Percentiles rank a stretch among this genome's conserved stretches.
phyloP scores from a whole-genome alignment of 257 asterid species.

The Fraxinus quadrangulata region DNA sequence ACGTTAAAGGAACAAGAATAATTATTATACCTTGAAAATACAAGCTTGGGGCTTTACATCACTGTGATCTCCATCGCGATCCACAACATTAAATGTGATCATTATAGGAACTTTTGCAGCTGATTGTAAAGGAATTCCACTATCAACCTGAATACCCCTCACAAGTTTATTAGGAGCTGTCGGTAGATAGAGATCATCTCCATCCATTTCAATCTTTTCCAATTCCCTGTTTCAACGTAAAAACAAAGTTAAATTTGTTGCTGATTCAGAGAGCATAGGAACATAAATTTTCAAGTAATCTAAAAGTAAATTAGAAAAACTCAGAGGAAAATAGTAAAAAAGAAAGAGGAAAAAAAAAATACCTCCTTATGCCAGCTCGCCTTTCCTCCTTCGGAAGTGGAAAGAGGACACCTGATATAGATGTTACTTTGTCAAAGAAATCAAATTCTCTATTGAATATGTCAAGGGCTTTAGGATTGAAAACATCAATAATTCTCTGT shows the following conservation, averaged over 20 bases:
- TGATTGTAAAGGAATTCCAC: constrained; percentile 97
- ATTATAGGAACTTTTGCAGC: constrained; percentile 99
- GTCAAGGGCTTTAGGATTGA: constrained; percentile 73
- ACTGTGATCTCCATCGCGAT: constrained; percentile 74
- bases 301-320: constrained; percentile 25
- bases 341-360: constrained; percentile 22
- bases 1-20: constrained; percentile 5
- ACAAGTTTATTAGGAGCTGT: constrained; percentile 89
- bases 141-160: constrained; percentile 85
- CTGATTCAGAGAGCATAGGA: background rate
- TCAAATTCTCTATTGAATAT: constrained; percentile 84
- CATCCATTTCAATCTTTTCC: constrained; percentile 83
- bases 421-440: constrained; percentile 98
- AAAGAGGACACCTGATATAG: constrained; percentile 93
- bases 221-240: constrained; percentile 59
- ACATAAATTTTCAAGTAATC: background rate
- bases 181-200: constrained; percentile 96
- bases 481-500: constrained; percentile 80
- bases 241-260: constrained; percentile 2
- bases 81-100: constrained; percentile 95
- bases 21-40: constrained; percentile 75
- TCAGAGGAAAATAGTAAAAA: background rate
- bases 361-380: constrained; percentile 96
- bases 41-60: constrained; percentile 95
- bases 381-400: constrained; percentile 95